Evolutionary conservation across 257 asterid species (phyloP).

Genomic region (Solanum chaucha): DNA sequence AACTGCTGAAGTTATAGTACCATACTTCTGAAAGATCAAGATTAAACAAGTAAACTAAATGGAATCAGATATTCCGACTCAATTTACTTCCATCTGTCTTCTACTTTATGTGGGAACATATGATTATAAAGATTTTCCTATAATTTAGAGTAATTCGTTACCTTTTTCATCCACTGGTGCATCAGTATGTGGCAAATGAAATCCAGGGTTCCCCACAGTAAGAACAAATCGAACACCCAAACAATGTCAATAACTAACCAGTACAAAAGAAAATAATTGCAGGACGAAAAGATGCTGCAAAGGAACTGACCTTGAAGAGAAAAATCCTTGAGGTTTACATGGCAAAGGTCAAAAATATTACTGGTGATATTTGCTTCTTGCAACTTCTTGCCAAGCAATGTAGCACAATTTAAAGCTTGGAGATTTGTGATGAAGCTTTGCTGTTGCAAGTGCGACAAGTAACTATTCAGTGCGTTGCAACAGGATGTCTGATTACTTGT

Average conservation of each 20-base stretch:
- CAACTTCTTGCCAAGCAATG: conserved; percentile 13
- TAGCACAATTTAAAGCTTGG: conserved; percentile 26
- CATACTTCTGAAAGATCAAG: neutral
- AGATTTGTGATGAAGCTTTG: conserved; percentile 16
- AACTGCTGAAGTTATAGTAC: neutral
- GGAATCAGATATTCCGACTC: neutral
- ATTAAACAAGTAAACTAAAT: neutral
- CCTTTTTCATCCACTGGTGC: conserved; percentile 20
- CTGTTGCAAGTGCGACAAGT: conserved; percentile 15
- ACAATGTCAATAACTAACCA: neutral
- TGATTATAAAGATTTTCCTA: neutral
- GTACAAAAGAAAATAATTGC: neutral
- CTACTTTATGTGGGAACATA: neutral
- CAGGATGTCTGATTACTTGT: conserved; percentile 9
- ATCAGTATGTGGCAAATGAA: neutral
- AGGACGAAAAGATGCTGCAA: neutral
- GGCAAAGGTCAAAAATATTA: conserved; percentile 13
- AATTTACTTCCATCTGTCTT: neutral
- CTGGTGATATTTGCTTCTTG: conserved; percentile 5
- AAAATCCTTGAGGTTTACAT: conserved; percentile 20
- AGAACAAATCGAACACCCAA: neutral
- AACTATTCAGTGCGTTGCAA: conserved; percentile 12
- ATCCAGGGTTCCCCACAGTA: neutral
- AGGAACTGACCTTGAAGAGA: conserved; percentile 20
- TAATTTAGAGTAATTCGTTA: neutral